These are phyloP conservation scores for Lactuca saligna DNA, from an alignment of 129 eudicot genomes.

Conservation along the genomic window DNA sequence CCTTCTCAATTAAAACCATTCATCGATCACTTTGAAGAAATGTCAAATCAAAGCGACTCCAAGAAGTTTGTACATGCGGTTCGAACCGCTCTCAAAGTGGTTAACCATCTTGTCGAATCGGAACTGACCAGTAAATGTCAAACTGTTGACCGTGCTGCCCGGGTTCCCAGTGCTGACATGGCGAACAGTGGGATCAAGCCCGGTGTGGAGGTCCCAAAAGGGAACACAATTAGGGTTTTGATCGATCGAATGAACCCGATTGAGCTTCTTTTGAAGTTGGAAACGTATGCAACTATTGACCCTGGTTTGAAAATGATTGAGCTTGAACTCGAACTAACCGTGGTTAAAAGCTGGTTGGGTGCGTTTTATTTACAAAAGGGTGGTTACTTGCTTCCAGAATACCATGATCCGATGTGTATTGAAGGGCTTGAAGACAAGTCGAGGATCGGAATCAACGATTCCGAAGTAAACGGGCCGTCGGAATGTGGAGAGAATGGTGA, in stretches of 20 bases:
- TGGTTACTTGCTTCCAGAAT: constrained; percentile 33
- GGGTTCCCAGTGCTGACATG: constrained; percentile 12
- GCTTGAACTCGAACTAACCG: constrained; percentile 39
- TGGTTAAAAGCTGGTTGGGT: constrained; percentile 50
- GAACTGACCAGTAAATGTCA: constrained; percentile 44
- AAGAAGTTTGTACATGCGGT: constrained; percentile 62
- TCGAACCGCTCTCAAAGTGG: constrained; percentile 35
- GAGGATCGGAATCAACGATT: constrained; percentile 5
- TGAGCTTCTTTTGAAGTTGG: constrained; percentile 33
- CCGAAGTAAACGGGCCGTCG: constrained; percentile 37
- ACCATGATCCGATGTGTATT: constrained; percentile 32
- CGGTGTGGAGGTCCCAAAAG: constrained; percentile 45
- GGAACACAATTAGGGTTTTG: constrained; percentile 32
- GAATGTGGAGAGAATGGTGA: constrained; percentile 29
- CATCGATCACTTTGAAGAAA: constrained; percentile 45
- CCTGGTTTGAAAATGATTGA: constrained; percentile 6
- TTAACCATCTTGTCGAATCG: constrained; percentile 34
- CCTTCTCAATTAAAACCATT: constrained; percentile 61
- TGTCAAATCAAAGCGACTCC: constrained; percentile 58
- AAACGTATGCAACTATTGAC: constrained; percentile 24
- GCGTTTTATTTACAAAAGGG: constrained; percentile 46
- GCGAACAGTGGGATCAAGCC: constrained; percentile 51
- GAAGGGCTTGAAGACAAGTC: constrained; percentile 57
- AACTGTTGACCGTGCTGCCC: constrained; percentile 2
- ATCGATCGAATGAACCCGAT: constrained; percentile 29